A percentile compares a stretch with the other conserved stretches of the same genome.
Evolutionary conservation across 805 yeast genomes (phyloP).

Genomic region (Myxozyma kluyveri): DNA sequence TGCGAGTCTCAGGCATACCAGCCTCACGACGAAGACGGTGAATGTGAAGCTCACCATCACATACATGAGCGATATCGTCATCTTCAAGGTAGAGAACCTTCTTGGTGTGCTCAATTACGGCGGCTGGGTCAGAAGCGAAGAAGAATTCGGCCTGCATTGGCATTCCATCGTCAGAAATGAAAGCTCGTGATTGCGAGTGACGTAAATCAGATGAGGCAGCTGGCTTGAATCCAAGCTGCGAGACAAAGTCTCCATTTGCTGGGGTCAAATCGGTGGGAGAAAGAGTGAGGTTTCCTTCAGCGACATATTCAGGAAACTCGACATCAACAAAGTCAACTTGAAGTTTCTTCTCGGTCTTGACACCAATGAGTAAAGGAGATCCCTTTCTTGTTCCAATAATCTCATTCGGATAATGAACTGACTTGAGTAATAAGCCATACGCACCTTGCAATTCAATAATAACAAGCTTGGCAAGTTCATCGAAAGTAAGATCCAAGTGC

Average conservation of each 20-base stretch:
- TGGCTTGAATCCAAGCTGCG: conserved; percentile 44
- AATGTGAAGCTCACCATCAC: conserved; percentile 96
- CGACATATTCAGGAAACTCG: conserved; percentile 69
- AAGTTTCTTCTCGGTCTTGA: conserved; percentile 89
- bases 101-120: conserved; percentile 94
- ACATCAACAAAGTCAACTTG: conserved; percentile 98
- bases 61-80: conserved; percentile 97
- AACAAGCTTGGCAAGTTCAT: conserved; percentile 88
- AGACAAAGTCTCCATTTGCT: conserved; percentile 27
- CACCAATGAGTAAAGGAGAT: conserved; percentile 95
- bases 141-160: conserved; percentile 95
- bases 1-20: conserved; percentile 84
- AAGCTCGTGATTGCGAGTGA: conserved; percentile 94
- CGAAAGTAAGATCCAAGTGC: conserved; percentile 70
- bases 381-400: conserved; percentile 97
- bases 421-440: conserved; percentile 90
- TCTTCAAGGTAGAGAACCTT: conserved; percentile 95
- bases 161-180: conserved; percentile 85
- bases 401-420: conserved; percentile 91
- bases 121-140: conserved; percentile 94
- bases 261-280: neutral
- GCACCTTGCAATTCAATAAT: conserved; percentile 94
- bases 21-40: conserved; percentile 85
- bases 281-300: too few relatives aligned
- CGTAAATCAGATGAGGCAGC: conserved; percentile 57